Evolutionary conservation across 306 rosid species (phyloP).

Genomic region (Citrullus mucosospermus): DNA sequence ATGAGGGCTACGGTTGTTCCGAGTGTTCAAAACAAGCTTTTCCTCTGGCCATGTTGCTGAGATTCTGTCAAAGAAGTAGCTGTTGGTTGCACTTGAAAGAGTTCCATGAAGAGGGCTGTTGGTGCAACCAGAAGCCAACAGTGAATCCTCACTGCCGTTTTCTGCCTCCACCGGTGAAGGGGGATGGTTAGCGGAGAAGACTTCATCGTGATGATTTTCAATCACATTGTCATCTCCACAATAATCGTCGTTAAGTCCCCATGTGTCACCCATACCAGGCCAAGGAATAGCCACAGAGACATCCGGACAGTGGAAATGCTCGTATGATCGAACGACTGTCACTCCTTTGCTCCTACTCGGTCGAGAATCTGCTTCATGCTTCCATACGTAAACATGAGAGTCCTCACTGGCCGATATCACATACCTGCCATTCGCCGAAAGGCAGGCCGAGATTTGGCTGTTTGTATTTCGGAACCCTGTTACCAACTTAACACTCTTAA

Average conservation of each 20-base stretch:
- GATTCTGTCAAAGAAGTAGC: conserved; percentile 79
- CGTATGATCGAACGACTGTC: conserved; percentile 52
- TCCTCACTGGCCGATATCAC: conserved; percentile 93
- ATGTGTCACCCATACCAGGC: conserved; percentile 73
- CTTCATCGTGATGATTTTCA: conserved; percentile 43
- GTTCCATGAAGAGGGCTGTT: conserved; percentile 71
- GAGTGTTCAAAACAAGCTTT: conserved; percentile 47
- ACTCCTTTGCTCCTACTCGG: conserved; percentile 78
- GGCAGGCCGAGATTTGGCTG: conserved; percentile 79
- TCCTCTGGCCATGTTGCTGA: conserved; percentile 97
- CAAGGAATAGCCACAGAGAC: conserved; percentile 87
- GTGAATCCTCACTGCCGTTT: conserved; percentile 34
- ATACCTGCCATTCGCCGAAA: conserved; percentile 66
- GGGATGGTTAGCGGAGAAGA: conserved; percentile 67
- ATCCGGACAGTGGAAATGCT: conserved; percentile 88
- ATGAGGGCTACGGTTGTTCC: conserved; percentile 65
- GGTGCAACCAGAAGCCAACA: conserved; percentile 37
- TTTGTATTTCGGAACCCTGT: conserved; percentile 83
- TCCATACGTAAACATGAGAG: conserved; percentile 88
- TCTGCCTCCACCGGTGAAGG: conserved; percentile 87
- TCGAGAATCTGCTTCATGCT: conserved; percentile 81
- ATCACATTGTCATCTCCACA: conserved; percentile 33
- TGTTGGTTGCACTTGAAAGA: conserved; percentile 69
- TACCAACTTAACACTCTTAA: conserved; percentile 10
- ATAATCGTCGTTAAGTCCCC: conserved; percentile 40